These are phyloP conservation scores for Excoecaria cochinchinensis DNA, from an alignment of 345 rosid genomes.

Conservation along the genomic window DNA sequence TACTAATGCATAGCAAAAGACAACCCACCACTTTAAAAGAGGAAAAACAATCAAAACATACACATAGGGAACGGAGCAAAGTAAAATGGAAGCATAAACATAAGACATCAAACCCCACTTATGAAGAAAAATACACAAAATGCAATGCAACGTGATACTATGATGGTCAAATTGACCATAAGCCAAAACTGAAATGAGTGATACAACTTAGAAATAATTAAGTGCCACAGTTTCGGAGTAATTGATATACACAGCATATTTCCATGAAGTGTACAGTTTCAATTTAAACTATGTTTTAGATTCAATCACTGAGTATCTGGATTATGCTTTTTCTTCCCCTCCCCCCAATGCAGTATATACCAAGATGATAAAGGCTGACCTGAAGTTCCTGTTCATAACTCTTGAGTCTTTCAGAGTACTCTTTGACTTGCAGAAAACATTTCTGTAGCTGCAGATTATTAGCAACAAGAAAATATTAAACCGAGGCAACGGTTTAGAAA, in stretches of 20 bases:
- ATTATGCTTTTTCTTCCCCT: neutral
- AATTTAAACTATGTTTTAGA: neutral
- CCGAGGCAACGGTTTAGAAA: conserved; percentile 15
- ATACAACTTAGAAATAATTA: neutral
- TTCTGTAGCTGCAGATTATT: conserved; percentile 56
- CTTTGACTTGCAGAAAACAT: conserved; percentile 64
- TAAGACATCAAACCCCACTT: neutral
- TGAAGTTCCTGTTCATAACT: conserved; percentile 70
- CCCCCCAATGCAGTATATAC: neutral
- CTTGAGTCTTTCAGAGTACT: conserved; percentile 56
- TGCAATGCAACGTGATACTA: neutral
- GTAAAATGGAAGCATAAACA: neutral
- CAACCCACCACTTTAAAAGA: neutral
- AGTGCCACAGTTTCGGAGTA: neutral
- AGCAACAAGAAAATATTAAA: conserved; percentile 15
- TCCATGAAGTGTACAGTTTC: neutral
- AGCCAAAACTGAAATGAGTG: neutral
- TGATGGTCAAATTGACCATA: neutral
- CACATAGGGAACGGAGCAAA: neutral
- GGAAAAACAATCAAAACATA: neutral
- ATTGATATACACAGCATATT: neutral
- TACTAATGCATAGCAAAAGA: neutral
- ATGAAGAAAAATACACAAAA: neutral
- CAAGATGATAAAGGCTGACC: conserved; percentile 40
- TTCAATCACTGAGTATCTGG: neutral